A percentile compares a stretch with the other conserved stretches of the same genome.
These are phyloP conservation scores for Aspergillus sclerotioniger DNA, from an alignment of 495 filamentous ascomycete genomes.

Conservation along the genomic window DNA sequence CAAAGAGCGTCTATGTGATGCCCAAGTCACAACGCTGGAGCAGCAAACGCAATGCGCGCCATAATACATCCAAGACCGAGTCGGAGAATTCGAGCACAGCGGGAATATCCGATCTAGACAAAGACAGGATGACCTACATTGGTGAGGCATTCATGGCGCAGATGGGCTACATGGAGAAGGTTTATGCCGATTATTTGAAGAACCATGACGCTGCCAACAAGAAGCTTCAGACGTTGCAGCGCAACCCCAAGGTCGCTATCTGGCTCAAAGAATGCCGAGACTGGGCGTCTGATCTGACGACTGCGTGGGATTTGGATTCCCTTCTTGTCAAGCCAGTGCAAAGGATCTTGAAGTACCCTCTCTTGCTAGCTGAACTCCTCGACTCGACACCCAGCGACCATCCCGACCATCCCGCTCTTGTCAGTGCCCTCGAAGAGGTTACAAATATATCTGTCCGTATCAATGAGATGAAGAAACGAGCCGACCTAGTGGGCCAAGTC, in stretches of 20 bases:
- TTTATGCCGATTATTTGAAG: conserved; percentile 81
- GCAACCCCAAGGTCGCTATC: conserved; percentile 70
- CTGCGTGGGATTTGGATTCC: conserved; percentile 90
- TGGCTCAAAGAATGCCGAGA: conserved; percentile 92
- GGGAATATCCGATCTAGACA: conserved; percentile 57
- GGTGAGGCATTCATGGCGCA: conserved; percentile 76
- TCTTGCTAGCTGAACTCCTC: conserved; percentile 74
- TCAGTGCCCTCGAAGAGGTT: conserved; percentile 60
- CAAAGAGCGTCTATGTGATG: conserved; percentile 68
- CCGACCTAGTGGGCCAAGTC: conserved; percentile 84
- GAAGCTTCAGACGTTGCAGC: conserved; percentile 69
- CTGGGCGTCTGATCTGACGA: conserved; percentile 82
- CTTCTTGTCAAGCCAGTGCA: conserved; percentile 95
- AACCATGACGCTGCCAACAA: conserved; percentile 84
- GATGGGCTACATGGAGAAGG: conserved; percentile 74
- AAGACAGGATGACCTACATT: conserved; percentile 71
- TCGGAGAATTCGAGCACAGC: conserved; percentile 35
- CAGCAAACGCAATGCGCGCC: conserved; percentile 51
- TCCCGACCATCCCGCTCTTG: conserved; percentile 70
- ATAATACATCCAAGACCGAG: conserved; percentile 32
- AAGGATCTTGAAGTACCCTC: conserved; percentile 85
- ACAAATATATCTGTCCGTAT: conserved; percentile 76
- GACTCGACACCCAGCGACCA: conserved; percentile 77
- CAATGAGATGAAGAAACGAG: conserved; percentile 88
- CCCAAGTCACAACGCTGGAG: conserved; percentile 57